Conservation (phyloP, 2,329 filamentous ascomycete genomes). For the Sarocladiaceae sp. region DNA sequence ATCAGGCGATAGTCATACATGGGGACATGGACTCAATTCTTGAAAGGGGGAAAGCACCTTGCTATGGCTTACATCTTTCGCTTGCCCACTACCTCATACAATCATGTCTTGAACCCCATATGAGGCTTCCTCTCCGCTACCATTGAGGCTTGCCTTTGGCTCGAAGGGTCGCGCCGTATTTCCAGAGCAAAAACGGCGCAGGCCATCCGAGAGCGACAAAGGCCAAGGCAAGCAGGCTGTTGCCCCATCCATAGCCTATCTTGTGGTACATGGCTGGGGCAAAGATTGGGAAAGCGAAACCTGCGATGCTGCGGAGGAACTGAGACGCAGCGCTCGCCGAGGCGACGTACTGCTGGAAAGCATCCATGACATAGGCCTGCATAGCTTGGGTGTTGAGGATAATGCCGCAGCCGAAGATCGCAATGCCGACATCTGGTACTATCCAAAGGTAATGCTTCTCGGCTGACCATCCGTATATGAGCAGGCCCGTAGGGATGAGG, state of each 20-base stretch:
- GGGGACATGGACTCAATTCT: too few relatives aligned
- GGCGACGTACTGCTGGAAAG: conserved; percentile 27
- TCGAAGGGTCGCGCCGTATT: conserved; percentile 2
- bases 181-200: conserved; percentile 6
- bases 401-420: conserved; percentile 46
- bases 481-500: conserved; percentile 27
- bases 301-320: conserved; percentile 44
- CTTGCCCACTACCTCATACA: too few relatives aligned
- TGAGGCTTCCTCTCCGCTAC: too few relatives aligned
- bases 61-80: too few relatives aligned
- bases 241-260: conserved; percentile 39
- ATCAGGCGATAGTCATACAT: too few relatives aligned
- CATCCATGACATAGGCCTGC: conserved; percentile 50
- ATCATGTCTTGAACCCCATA: too few relatives aligned
- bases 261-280: conserved; percentile 31
- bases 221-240: conserved; percentile 34
- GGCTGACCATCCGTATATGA: conserved; percentile 39
- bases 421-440: conserved; percentile 50
- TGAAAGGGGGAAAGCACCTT: too few relatives aligned
- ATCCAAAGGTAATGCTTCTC: conserved; percentile 47
- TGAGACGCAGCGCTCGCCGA: conserved; percentile 44
- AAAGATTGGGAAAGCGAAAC: conserved; percentile 51
- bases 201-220: conserved; percentile 9
- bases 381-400: conserved; percentile 47
- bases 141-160: conserved; percentile 4